Conservation (phyloP, 1,139 yeast species). For the Meyerozyma carpophila region DNA sequence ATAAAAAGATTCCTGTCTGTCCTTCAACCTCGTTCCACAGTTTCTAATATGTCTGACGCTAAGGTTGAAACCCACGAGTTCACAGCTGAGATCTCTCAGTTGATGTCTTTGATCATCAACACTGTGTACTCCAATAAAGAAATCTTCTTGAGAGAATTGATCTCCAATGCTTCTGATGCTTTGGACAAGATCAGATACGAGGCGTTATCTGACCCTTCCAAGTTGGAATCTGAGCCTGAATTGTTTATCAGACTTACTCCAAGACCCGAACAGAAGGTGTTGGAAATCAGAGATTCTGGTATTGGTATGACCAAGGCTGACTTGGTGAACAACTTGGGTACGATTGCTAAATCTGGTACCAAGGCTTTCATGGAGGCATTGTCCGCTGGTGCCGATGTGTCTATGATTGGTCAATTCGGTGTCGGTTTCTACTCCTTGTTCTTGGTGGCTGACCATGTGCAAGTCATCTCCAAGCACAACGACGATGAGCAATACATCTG, state of each 20-base stretch:
- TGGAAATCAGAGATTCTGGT: slow-evolving; percentile 99
- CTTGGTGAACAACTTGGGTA: slow-evolving; percentile 98
- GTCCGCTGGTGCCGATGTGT: slow-evolving; percentile 98
- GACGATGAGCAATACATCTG: slow-evolving; percentile 99
- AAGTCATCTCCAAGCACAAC: slow-evolving; percentile 96
- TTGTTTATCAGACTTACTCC: slow-evolving; percentile 97
- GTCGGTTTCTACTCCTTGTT: slow-evolving; percentile 99
- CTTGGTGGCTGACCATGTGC: slow-evolving; percentile 98
- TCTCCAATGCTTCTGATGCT: slow-evolving; percentile 97
- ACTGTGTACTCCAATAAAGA: slow-evolving; percentile 99
- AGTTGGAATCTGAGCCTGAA: slow-evolving; percentile 93
- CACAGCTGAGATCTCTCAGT: slow-evolving; percentile 99
- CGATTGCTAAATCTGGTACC: slow-evolving; percentile 99
- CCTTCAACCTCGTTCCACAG: neutral
- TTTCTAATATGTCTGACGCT: slow-evolving; percentile 44
- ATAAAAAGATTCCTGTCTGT: neutral
- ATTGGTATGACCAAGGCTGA: slow-evolving; percentile 99
- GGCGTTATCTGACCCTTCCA: slow-evolving; percentile 87
- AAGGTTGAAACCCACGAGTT: slow-evolving; percentile 86
- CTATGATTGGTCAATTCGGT: slow-evolving; percentile 99
- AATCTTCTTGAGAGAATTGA: slow-evolving; percentile 97
- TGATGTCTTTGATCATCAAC: slow-evolving; percentile 99
- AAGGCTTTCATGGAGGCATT: slow-evolving; percentile 99
- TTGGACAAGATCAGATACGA: slow-evolving; percentile 96
- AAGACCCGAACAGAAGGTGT: slow-evolving; percentile 85